Percentiles rank a stretch among this genome's conserved stretches.
phyloP scores from a whole-genome alignment of 2,329 filamentous ascomycete species.

The Metarhizium rileyi region DNA sequence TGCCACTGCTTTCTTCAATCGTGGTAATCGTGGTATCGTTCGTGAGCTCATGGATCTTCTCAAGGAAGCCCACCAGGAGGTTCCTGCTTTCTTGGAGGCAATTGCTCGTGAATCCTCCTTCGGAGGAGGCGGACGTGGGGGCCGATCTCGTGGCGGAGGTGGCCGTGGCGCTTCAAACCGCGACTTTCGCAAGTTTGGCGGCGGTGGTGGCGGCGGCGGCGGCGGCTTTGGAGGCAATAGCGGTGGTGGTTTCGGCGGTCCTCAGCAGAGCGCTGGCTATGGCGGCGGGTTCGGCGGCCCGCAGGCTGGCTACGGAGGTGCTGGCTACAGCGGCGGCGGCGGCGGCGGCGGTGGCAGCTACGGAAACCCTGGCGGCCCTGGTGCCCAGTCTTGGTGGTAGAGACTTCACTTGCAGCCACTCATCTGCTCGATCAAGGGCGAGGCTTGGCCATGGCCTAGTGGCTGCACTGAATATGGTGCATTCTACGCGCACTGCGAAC shows the following conservation, averaged over 20 bases:
- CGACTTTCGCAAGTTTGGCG: constrained; percentile 78
- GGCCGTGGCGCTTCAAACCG: constrained; percentile 67
- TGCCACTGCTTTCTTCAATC: constrained; percentile 99
- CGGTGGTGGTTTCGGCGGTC: constrained; percentile 23
- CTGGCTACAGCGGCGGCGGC: constrained; percentile 28
- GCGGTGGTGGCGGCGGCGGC: constrained; percentile 38
- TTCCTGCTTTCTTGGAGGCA: constrained; percentile 88
- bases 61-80: constrained; percentile 97
- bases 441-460: not conserved
- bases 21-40: constrained; percentile 95
- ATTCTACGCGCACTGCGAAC: constrained; percentile 9
- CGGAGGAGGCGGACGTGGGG: constrained; percentile 58
- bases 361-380: constrained; percentile 60
- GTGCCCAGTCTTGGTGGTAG: constrained; percentile 59
- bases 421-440: not conserved
- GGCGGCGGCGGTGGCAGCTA: constrained; percentile 38
- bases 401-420: not conserved
- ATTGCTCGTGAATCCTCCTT: constrained; percentile 92
- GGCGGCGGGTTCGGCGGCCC: constrained; percentile 26
- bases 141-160: constrained; percentile 42
- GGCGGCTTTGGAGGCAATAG: constrained; percentile 31
- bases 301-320: constrained; percentile 29
- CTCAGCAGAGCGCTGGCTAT: constrained; percentile 24
- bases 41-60: constrained; percentile 94
- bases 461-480: constrained; percentile 9